Percentiles rank a stretch among this genome's conserved stretches.
Conservation (phyloP, 345 rosid species). For the Brassica incana region DNA sequence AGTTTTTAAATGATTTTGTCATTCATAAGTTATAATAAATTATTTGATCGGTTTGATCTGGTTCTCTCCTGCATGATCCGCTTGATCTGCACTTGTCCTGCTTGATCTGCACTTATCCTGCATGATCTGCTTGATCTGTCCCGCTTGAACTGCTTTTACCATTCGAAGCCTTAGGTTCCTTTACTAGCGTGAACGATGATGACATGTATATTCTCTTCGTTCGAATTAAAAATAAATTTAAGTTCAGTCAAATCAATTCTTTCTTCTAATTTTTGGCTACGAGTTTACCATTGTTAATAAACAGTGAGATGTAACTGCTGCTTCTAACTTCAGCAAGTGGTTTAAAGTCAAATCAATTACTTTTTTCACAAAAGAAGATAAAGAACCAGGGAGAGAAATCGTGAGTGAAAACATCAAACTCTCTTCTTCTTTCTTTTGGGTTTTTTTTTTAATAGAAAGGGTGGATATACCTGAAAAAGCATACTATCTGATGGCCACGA, state of each 20-base stretch:
- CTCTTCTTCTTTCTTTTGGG: neutral
- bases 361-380: neutral
- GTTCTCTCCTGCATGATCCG: too few species aligned
- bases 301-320: neutral
- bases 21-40: too few species aligned
- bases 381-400: neutral
- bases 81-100: too few species aligned
- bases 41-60: too few species aligned
- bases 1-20: too few species aligned
- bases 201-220: neutral
- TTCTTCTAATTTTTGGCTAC: neutral
- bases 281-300: neutral
- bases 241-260: neutral
- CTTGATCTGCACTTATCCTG: too few species aligned
- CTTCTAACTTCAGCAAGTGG: neutral
- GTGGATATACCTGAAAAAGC: slow-evolving; percentile 58
- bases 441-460: neutral
- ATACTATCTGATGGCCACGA: slow-evolving; percentile 55
- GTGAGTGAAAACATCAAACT: neutral
- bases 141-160: too few species aligned
- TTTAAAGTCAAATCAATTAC: neutral
- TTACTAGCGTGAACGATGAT: neutral
- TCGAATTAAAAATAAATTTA: neutral
- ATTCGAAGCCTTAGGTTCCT: too few species aligned
- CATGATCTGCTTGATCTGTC: too few species aligned